These are phyloP conservation scores for Pseudodiploospora longispora DNA, from an alignment of 2,329 filamentous ascomycete genomes.

Conservation along the genomic window DNA sequence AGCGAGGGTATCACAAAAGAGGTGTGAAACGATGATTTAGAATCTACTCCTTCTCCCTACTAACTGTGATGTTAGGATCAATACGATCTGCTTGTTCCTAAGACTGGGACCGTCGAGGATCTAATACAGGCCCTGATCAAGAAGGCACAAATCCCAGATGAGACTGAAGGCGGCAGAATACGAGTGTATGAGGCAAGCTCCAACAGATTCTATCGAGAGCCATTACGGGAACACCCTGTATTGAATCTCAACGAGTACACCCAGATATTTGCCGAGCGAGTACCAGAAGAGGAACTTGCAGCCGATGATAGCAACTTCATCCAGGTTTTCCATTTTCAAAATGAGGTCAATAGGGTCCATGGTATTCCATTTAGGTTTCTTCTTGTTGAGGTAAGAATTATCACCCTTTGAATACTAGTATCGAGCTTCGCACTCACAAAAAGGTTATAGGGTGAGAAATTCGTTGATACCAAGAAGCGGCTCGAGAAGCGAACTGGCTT, in stretches of 20 bases:
- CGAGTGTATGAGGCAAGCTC: conserved; percentile 76
- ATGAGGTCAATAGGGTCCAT: conserved; percentile 74
- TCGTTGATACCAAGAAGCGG: conserved; percentile 89
- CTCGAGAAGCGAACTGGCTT: conserved; percentile 86
- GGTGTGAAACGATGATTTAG: conserved; percentile 35
- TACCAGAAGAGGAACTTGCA: conserved; percentile 65
- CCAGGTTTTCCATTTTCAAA: conserved; percentile 86
- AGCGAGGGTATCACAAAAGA: conserved; percentile 89
- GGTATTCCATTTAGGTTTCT: conserved; percentile 89
- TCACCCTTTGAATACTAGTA: background rate
- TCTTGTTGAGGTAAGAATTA: conserved; percentile 60
- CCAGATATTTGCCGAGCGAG: conserved; percentile 69
- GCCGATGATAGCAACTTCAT: conserved; percentile 53
- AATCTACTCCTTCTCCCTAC: background rate
- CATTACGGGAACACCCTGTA: conserved; percentile 63
- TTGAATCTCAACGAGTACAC: conserved; percentile 80
- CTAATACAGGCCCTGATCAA: conserved; percentile 68
- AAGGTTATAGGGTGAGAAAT: conserved; percentile 60
- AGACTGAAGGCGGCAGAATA: conserved; percentile 59
- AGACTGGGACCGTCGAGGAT: conserved; percentile 74
- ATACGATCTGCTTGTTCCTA: conserved; percentile 77
- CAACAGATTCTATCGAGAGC: conserved; percentile 76
- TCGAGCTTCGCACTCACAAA: conserved; percentile 5
- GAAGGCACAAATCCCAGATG: conserved; percentile 71
- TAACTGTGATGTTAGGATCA: conserved; percentile 46